phyloP scores from a whole-genome alignment of 2,329 filamentous ascomycete species.

The Fusarium xylarioides region DNA sequence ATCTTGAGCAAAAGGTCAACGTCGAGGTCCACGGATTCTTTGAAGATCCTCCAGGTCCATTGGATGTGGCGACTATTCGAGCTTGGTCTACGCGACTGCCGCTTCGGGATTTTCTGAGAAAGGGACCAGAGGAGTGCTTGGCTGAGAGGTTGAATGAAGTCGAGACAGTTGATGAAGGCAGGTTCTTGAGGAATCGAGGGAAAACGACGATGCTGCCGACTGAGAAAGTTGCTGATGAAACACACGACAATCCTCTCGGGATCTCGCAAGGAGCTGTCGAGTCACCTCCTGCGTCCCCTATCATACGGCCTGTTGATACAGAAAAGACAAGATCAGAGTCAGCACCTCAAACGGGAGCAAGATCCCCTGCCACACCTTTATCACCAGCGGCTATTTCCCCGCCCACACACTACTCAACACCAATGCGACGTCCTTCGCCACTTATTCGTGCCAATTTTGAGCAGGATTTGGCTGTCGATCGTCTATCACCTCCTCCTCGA shows the following conservation, averaged over 20 bases:
- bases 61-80: conserved; percentile 52
- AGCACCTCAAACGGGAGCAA: conserved; percentile 33
- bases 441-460: conserved; percentile 50
- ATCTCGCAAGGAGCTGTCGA: conserved; percentile 42
- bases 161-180: conserved; percentile 44
- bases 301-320: conserved; percentile 45
- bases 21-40: conserved; percentile 69
- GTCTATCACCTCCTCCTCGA: conserved; percentile 48
- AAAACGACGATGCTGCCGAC: conserved; percentile 38
- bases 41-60: conserved; percentile 56
- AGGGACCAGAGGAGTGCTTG: conserved; percentile 65
- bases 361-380: conserved; percentile 37
- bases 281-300: conserved; percentile 44
- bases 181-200: conserved; percentile 44
- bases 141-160: conserved; percentile 59
- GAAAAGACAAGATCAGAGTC: conserved; percentile 40
- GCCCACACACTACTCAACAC: conserved; percentile 43
- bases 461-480: conserved; percentile 51
- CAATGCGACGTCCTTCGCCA: conserved; percentile 45
- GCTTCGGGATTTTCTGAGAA: conserved; percentile 63
- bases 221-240: conserved; percentile 8
- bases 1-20: conserved; percentile 62
- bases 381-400: conserved; percentile 42
- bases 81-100: conserved; percentile 62
- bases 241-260: conserved; percentile 46